Evolutionary conservation across 495 filamentous ascomycete species (phyloP).

Genomic region (Neurospora africana): DNA sequence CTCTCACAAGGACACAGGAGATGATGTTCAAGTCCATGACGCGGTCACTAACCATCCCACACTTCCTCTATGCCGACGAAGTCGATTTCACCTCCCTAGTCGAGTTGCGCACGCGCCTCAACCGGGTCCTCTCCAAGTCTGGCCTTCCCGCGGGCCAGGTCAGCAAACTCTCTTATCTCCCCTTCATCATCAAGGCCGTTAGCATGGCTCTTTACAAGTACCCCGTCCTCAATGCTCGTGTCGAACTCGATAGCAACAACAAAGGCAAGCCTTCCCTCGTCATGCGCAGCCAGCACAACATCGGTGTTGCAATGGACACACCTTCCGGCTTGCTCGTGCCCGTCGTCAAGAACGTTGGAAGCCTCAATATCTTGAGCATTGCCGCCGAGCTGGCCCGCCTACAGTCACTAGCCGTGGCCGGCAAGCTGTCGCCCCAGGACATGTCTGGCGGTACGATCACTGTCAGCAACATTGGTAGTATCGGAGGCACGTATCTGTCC

Average conservation of each 20-base stretch:
- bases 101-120: slow-evolving; percentile 58
- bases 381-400: slow-evolving; percentile 67
- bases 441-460: slow-evolving; percentile 85
- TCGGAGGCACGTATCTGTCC: slow-evolving; percentile 83
- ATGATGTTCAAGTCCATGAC: slow-evolving; percentile 99
- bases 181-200: slow-evolving; percentile 94
- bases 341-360: slow-evolving; percentile 79
- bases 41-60: slow-evolving; percentile 74
- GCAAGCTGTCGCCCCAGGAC: slow-evolving; percentile 67
- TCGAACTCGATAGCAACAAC: slow-evolving; percentile 48
- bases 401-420: slow-evolving; percentile 55
- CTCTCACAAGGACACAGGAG: slow-evolving; percentile 67
- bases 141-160: slow-evolving; percentile 28
- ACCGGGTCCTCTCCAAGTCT: slow-evolving; percentile 39
- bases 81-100: slow-evolving; percentile 65
- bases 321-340: slow-evolving; percentile 83
- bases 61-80: slow-evolving; percentile 87
- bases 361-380: slow-evolving; percentile 61
- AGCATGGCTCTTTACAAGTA: slow-evolving; percentile 71
- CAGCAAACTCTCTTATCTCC: slow-evolving; percentile 69
- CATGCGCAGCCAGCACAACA: slow-evolving; percentile 77
- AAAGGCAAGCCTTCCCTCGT: slow-evolving; percentile 57
- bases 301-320: slow-evolving; percentile 94
- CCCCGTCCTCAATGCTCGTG: slow-evolving; percentile 76
- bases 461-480: slow-evolving; percentile 92